phyloP scores from a whole-genome alignment of 2,329 filamentous ascomycete species.

The Aspergillus fructus region DNA sequence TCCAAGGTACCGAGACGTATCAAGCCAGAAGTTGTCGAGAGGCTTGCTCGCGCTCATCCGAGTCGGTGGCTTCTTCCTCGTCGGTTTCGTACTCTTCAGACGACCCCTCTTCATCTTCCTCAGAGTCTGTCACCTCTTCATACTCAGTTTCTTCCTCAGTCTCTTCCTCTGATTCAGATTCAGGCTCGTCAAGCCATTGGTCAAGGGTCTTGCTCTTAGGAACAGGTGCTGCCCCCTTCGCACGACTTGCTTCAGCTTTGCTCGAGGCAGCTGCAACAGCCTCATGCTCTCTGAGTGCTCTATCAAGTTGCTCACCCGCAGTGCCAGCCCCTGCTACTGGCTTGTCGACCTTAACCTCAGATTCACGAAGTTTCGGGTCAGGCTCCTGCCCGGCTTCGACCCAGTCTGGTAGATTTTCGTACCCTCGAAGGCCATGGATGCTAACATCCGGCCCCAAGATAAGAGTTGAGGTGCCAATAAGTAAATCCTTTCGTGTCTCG shows the following conservation, averaged over 20 bases:
- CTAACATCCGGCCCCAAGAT: conserved; percentile 76
- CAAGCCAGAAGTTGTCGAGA: conserved; percentile 15
- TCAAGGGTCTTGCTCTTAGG: conserved; percentile 76
- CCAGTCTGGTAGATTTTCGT: conserved; percentile 80
- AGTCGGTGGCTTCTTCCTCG: conserved; percentile 47
- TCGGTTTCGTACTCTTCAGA: conserved; percentile 55
- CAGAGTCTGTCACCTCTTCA: conserved; percentile 53
- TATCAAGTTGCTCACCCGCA: conserved; percentile 45
- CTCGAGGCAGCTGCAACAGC: conserved; percentile 22
- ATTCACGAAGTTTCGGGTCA: conserved; percentile 69
- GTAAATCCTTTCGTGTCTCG: conserved; percentile 73
- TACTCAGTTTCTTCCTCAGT: conserved; percentile 51
- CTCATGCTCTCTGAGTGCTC: conserved; percentile 44
- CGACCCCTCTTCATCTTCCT: conserved; percentile 51
- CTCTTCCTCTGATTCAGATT: conserved; percentile 54
- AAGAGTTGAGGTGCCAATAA: conserved; percentile 80
- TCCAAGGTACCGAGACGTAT: background rate
- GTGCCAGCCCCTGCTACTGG: conserved; percentile 33
- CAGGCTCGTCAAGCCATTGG: conserved; percentile 77
- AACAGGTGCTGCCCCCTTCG: conserved; percentile 21
- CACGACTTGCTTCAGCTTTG: conserved; percentile 17
- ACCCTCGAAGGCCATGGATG: conserved; percentile 72
- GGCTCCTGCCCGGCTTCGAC: conserved; percentile 78
- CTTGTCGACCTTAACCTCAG: conserved; percentile 44
- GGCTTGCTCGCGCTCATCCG: conserved; percentile 46